Base-by-base conservation (phyloP, 305 asterid genomes). In the Andrographis paniculata region DNA sequence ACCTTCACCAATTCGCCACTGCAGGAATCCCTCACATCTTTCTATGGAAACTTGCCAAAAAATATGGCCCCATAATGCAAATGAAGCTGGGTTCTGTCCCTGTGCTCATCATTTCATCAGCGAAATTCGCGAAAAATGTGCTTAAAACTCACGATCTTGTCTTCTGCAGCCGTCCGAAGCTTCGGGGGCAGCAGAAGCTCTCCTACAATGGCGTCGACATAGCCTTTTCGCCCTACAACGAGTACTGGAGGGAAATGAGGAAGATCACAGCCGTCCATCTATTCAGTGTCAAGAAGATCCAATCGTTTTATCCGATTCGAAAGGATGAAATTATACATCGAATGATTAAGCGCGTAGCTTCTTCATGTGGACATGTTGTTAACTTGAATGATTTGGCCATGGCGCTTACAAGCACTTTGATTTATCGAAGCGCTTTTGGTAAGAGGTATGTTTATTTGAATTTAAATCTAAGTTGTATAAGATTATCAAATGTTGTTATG, bases 351-450 rank as follows among this genome's bases (percentile, higher is more conserved):
- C 37, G 42, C 16, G 41, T 65, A 0, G 31, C 63, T 6, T 1
- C 66, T 9, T 33, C 59, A 0, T 0, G 8, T 1, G 43, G 54
- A 0, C 1, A 52, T n/a, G 8, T 40, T 4, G 39, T 59, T 1
- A 44, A 75, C 10, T 18, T 68, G 15, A 17, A 17, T 42, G 4
- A 17, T 10, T 5, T 17, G 9, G 23, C 23, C 48, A 18, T 42
- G n/a, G 20, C 23, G 18, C 12, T 64, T 0, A 17, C 69, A 6
- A 61, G 56, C 22, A 70, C 56, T 31, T 38, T 43, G 0, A 51
- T 60, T 5, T 59, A 45, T 19, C 31, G 71, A 15, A 28, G 56
- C 4, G 75, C 64, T 0, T 59, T 68, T 4, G 74, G 74, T 11
- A 68, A 46, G 52, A 27, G 33, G 10, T 27, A 0, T 10, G 33